Evolutionary conservation across 306 rosid species (phyloP).

Genomic region (Chamaecrista fasciculata): DNA sequence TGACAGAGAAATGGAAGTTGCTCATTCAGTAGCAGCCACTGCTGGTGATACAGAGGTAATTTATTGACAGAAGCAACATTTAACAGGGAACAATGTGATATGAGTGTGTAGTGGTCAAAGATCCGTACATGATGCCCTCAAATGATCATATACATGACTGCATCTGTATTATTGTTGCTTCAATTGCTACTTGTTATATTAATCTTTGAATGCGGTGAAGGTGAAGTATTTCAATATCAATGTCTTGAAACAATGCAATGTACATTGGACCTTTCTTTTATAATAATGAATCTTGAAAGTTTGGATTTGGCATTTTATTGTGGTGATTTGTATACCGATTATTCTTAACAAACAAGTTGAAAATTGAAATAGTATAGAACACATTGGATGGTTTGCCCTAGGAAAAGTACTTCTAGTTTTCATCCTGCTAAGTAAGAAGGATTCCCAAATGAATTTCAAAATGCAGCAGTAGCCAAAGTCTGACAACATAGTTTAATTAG

Average conservation of each 20-base stretch:
- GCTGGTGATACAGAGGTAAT: slow-evolving; percentile 87
- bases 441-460: not conserved
- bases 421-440: not conserved
- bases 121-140: not conserved
- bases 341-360: not conserved
- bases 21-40: slow-evolving; percentile 88
- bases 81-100: not conserved
- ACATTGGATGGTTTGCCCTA: not conserved
- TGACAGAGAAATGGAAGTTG: slow-evolving; percentile 87
- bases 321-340: not conserved
- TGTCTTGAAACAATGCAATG: not conserved
- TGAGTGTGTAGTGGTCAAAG: not conserved
- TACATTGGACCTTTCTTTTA: not conserved
- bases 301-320: not conserved
- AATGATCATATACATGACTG: not conserved
- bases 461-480: not conserved
- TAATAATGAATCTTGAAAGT: not conserved
- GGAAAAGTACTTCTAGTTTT: not conserved
- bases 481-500: not conserved
- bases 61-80: not conserved
- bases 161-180: not conserved
- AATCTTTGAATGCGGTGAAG: not conserved
- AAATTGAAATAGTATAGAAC: not conserved
- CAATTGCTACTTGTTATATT: not conserved
- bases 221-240: not conserved